Evolutionary conservation across 1,284 basidiomycete species (phyloP), one percentile per base, ranked within the genome.

Genomic region (Fomitopsis palustris): DNA sequence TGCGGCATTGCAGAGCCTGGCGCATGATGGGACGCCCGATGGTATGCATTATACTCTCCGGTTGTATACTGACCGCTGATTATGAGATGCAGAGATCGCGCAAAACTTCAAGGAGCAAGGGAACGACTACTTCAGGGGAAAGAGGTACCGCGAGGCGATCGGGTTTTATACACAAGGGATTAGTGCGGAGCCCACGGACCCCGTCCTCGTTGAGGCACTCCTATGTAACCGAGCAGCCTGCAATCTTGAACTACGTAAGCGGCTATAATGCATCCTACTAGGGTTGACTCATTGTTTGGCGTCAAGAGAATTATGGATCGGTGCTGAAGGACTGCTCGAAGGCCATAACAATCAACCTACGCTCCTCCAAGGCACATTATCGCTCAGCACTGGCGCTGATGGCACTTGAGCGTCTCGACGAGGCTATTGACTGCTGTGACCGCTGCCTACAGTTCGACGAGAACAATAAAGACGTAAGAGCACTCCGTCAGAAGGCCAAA

Each of bases 21-120:
- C 85, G 2, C 83, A 95, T 72, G 95, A 98, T 19, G 96, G 95
- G 12, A 90, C 93, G 25, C 91, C 95, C 33, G 92, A 98, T 78
- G 96, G 95, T 96, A 70, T 70, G 92, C 84, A 57, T n/a, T 63
- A n/a, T 29, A 29, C 12, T 4, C 12, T 27, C 23, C 43, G 42
- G 23, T 19, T 4, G 35, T 16, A 23, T 27, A 27, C 1, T 38
- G 39, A 21, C 52, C 14, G 35, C 19, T 37, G 19, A 54, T 38
- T 21, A 35, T 54, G 23, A 37, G n/a, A 25, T 17, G 17, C 66
- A 96, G 96, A 99, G 73, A 81, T 94, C 64, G 94, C 96, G 0
- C 79, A 85, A 62, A 96, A 93, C 72, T 98, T 98, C 76, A 98
- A 98, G 74, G 85, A 92, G 56, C 94, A 98, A 72, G 96, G 95